Evolutionary conservation across 2,329 filamentous ascomycete genomes (phyloP).

Genomic region (Fusarium sulawesiense): DNA sequence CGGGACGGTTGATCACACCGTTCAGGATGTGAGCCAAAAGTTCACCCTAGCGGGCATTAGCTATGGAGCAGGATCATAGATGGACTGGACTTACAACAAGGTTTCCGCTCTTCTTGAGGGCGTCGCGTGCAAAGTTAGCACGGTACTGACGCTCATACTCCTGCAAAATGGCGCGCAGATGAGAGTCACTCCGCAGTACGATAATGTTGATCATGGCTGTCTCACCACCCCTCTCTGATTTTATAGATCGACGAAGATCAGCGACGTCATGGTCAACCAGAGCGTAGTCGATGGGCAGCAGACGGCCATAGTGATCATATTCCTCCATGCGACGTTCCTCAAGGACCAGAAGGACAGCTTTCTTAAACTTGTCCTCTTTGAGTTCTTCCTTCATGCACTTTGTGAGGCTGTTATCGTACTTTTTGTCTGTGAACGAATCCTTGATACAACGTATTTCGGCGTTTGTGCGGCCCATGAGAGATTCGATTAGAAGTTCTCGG

Average conservation of each 20-base stretch:
- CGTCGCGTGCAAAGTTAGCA: constrained; percentile 87
- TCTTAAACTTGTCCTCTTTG: constrained; percentile 95
- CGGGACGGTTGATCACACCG: constrained; percentile 93
- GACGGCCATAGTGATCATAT: constrained; percentile 70
- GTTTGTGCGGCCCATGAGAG: constrained; percentile 89
- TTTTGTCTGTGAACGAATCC: constrained; percentile 88
- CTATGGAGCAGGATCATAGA: background rate
- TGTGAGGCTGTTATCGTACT: constrained; percentile 83
- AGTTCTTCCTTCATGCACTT: constrained; percentile 93
- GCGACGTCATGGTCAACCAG: constrained; percentile 78
- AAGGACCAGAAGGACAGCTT: constrained; percentile 83
- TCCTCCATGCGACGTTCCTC: constrained; percentile 89
- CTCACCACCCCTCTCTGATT: constrained; percentile 84
- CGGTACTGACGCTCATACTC: constrained; percentile 79
- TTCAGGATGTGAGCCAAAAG: constrained; percentile 95
- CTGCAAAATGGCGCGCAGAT: constrained; percentile 82
- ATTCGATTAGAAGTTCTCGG: constrained; percentile 91
- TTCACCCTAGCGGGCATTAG: constrained; percentile 75
- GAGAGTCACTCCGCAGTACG: constrained; percentile 80
- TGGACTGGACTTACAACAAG: constrained; percentile 77
- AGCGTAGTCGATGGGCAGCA: constrained; percentile 66
- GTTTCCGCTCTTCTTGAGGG: constrained; percentile 89
- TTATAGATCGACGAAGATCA: constrained; percentile 74
- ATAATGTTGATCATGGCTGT: constrained; percentile 88
- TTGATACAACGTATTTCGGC: constrained; percentile 90